These are phyloP conservation scores for Carex littledalei DNA, from an alignment of 176 grass and related monocot genomes.

Conservation along the genomic window DNA sequence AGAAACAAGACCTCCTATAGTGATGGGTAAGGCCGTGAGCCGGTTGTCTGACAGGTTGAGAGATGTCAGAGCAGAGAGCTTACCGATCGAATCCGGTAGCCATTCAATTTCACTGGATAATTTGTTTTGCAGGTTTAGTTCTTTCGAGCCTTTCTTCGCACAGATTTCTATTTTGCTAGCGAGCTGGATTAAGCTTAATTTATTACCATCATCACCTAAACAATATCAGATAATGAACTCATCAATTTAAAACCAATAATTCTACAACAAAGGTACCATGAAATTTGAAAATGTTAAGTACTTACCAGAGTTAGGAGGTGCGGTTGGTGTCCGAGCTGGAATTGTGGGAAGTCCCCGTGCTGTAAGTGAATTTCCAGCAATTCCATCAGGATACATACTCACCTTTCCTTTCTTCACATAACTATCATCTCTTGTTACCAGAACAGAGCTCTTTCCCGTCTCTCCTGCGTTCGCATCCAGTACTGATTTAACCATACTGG, in stretches of 20 bases:
- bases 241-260: background rate
- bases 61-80: slow-evolving; percentile 65
- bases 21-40: slow-evolving; percentile 53
- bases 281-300: background rate
- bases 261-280: background rate
- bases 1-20: slow-evolving; percentile 77
- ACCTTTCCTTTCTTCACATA: slow-evolving; percentile 76
- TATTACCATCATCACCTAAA: slow-evolving; percentile 56
- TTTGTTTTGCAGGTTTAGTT: slow-evolving; percentile 65
- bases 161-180: slow-evolving; percentile 84
- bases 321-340: background rate
- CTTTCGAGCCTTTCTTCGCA: slow-evolving; percentile 61
- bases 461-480: slow-evolving; percentile 23
- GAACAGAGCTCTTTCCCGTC: slow-evolving; percentile 21
- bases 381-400: slow-evolving; percentile 43
- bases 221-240: slow-evolving; percentile 25
- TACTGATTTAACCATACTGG: slow-evolving; percentile 8
- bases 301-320: slow-evolving; percentile 21
- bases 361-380: slow-evolving; percentile 28
- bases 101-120: slow-evolving; percentile 84
- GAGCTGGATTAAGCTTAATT: slow-evolving; percentile 75
- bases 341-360: slow-evolving; percentile 16
- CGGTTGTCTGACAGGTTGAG: slow-evolving; percentile 83
- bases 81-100: slow-evolving; percentile 92
- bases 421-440: slow-evolving; percentile 85